These are phyloP conservation scores for Medicago ruthenica DNA, from an alignment of 306 rosid species.

Conservation along the genomic window DNA sequence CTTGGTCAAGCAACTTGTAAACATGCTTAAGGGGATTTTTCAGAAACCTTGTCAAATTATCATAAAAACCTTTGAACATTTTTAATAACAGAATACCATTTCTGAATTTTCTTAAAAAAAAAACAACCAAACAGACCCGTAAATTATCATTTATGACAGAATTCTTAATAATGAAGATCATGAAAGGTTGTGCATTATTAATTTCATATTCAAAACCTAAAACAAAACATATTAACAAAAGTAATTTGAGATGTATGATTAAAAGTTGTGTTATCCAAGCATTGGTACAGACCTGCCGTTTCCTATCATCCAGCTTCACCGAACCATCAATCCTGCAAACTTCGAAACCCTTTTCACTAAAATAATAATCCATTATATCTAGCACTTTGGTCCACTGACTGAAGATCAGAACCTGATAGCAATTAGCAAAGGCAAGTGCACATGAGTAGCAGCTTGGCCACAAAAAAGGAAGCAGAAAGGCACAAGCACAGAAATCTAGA, in stretches of 20 bases:
- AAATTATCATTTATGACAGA: conserved; percentile 2
- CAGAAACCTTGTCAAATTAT: not conserved
- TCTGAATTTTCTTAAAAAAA: not conserved
- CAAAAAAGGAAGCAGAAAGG: conserved; percentile 6
- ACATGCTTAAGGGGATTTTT: not conserved
- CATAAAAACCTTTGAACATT: not conserved
- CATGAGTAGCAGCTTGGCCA: conserved; percentile 41
- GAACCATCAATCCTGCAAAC: conserved; percentile 91
- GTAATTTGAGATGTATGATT: not conserved
- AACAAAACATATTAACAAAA: conserved; percentile 11
- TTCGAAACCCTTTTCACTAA: conserved; percentile 77
- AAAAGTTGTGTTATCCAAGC: conserved; percentile 11
- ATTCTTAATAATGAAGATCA: not conserved
- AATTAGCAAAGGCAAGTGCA: conserved; percentile 40
- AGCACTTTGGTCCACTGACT: conserved; percentile 88
- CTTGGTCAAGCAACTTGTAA: not conserved
- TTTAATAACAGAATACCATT: not conserved
- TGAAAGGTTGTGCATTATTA: not conserved
- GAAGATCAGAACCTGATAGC: conserved; percentile 82
- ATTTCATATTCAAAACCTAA: not conserved
- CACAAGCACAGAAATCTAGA: conserved; percentile 15
- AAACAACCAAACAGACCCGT: not conserved
- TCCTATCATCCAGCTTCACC: conserved; percentile 82
- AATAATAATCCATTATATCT: conserved; percentile 95
- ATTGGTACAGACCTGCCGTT: conserved; percentile 70